Conservation (phyloP, 1,284 basidiomycete species). For the Tilletiopsis washingtonensis region DNA sequence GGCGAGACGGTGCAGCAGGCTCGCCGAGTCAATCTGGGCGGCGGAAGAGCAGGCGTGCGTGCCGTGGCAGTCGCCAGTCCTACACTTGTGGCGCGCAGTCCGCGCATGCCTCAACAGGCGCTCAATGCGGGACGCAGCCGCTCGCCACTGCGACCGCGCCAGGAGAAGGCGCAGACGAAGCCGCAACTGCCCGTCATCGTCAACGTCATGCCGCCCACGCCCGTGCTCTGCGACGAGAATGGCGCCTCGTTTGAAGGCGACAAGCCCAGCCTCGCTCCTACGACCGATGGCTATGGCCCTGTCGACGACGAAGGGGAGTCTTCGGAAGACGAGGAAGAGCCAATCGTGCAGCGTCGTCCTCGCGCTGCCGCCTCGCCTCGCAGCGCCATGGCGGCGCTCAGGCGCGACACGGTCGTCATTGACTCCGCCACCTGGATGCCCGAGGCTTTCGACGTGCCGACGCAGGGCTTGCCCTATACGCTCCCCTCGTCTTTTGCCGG, state of each 20-base stretch:
- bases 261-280: neutral
- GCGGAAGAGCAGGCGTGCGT: too few species aligned
- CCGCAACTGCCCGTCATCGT: conserved; percentile 22
- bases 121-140: neutral
- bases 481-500: too few species aligned
- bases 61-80: conserved; percentile 25
- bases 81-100: conserved; percentile 17
- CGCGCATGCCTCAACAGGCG: conserved; percentile 6
- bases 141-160: too few species aligned
- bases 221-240: conserved; percentile 17
- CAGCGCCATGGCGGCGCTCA: conserved; percentile 1
- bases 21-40: too few species aligned
- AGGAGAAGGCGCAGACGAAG: too few species aligned
- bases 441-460: too few species aligned
- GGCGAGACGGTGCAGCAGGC: too few species aligned
- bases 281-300: neutral
- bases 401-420: conserved; percentile 3
- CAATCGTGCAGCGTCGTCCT: too few species aligned
- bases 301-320: too few species aligned
- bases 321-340: too few species aligned
- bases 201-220: conserved; percentile 39
- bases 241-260: conserved; percentile 6
- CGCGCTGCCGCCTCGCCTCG: neutral
- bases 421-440: conserved; percentile 4
- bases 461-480: too few species aligned